Percentiles rank a stretch among this genome's conserved stretches.
phyloP scores from a whole-genome alignment of 345 rosid genomes.

The Noccaea bulbosa region DNA sequence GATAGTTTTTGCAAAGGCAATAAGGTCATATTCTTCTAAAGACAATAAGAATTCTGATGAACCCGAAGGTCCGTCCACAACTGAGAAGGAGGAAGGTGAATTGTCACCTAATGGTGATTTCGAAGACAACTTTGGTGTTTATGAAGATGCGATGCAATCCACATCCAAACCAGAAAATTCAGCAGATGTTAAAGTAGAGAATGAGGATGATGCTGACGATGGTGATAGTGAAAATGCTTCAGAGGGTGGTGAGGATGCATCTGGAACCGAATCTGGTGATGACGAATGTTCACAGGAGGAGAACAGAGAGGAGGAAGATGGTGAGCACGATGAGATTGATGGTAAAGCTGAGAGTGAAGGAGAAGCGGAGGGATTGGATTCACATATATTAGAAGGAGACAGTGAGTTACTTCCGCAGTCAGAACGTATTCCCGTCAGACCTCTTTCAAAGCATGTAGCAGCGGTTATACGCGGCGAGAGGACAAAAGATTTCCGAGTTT shows the following conservation, averaged over 20 bases:
- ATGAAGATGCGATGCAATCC: conserved; percentile 55
- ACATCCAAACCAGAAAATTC: conserved; percentile 48
- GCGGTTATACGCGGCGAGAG: conserved; percentile 47
- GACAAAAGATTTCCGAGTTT: conserved; percentile 52
- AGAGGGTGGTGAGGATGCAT: conserved; percentile 75
- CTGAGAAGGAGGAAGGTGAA: conserved; percentile 96
- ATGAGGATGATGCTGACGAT: conserved; percentile 73
- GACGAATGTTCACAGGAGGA: conserved; percentile 84
- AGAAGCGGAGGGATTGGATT: conserved; percentile 63
- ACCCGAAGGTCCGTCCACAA: conserved; percentile 54
- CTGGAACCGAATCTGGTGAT: conserved; percentile 81
- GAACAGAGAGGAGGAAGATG: conserved; percentile 80
- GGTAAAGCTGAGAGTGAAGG: conserved; percentile 93
- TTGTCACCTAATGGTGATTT: conserved; percentile 81
- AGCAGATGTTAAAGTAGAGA: conserved; percentile 60
- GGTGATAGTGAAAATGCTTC: conserved; percentile 86
- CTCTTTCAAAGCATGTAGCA: conserved; percentile 75
- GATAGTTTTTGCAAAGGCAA: conserved; percentile 46
- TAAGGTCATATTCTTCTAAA: conserved; percentile 41
- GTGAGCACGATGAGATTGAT: conserved; percentile 68
- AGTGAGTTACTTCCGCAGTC: conserved; percentile 51
- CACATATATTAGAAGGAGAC: conserved; percentile 59
- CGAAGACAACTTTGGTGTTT: conserved; percentile 64
- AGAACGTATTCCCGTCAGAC: conserved; percentile 76
- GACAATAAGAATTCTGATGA: conserved; percentile 46